A percentile compares a stretch with the other conserved stretches of the same genome.
These are phyloP conservation scores for Delitschia confertaspora DNA, from an alignment of 495 filamentous ascomycete species.

Conservation along the genomic window DNA sequence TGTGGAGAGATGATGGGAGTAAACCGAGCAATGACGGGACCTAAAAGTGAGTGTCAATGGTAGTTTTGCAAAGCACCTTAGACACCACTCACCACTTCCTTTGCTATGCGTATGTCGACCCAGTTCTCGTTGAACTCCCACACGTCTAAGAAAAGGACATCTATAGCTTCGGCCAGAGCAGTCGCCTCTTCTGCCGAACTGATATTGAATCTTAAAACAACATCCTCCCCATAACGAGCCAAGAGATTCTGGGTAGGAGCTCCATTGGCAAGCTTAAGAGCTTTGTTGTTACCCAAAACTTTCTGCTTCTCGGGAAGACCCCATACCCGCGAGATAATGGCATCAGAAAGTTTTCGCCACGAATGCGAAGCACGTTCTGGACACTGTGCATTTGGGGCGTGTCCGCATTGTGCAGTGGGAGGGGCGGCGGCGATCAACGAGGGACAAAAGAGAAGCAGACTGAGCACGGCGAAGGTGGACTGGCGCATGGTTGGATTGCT, in stretches of 20 bases:
- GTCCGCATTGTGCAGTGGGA: slow-evolving; percentile 6
- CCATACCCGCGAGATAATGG: slow-evolving; percentile 56
- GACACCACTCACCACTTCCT: slow-evolving; percentile 55
- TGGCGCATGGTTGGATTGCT: slow-evolving; percentile 16
- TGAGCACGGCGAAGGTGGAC: slow-evolving; percentile 17
- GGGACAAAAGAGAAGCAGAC: slow-evolving; percentile 23
- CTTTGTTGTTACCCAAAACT: slow-evolving; percentile 8
- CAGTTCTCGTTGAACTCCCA: slow-evolving; percentile 78
- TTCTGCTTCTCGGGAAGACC: slow-evolving; percentile 36
- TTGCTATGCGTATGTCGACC: slow-evolving; percentile 77
- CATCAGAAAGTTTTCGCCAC: slow-evolving; percentile 54
- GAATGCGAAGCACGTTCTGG: slow-evolving; percentile 9
- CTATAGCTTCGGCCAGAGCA: slow-evolving; percentile 62
- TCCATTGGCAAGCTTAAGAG: not conserved
- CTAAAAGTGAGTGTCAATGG: slow-evolving; percentile 32
- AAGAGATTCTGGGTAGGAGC: slow-evolving; percentile 37
- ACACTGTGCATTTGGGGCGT: not conserved
- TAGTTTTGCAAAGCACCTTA: not conserved
- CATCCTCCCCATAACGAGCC: slow-evolving; percentile 64
- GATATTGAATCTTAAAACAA: slow-evolving; percentile 83
- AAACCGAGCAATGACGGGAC: slow-evolving; percentile 72
- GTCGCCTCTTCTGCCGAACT: slow-evolving; percentile 58
- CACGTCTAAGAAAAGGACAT: slow-evolving; percentile 74
- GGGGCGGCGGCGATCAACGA: slow-evolving; percentile 23
- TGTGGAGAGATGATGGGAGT: slow-evolving; percentile 65